Percentiles rank a stretch among this genome's conserved stretches.
phyloP scores from a whole-genome alignment of 1,284 basidiomycete genomes.

The Ganoderma boninense region DNA sequence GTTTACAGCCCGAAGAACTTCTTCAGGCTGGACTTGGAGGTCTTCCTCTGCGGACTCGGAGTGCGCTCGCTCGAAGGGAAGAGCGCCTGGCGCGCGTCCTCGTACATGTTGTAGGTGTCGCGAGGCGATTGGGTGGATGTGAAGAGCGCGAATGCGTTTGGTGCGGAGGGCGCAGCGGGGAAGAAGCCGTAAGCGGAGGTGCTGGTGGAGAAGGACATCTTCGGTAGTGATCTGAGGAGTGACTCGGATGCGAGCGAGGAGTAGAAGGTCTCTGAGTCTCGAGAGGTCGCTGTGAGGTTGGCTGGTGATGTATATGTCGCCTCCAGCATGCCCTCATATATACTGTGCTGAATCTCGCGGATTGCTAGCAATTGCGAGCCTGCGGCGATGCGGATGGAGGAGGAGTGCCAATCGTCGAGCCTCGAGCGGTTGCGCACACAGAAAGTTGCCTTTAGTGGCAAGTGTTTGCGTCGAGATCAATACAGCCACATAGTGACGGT shows the following conservation, averaged over 20 bases:
- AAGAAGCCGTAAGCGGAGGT: background rate
- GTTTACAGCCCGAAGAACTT: conserved; percentile 35
- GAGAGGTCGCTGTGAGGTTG: no score
- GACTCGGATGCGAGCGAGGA: background rate
- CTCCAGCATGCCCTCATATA: no score
- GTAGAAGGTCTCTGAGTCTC: background rate
- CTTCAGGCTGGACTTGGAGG: conserved; percentile 33
- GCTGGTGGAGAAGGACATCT: background rate
- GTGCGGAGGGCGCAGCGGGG: conserved; percentile 28
- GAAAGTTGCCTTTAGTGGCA: background rate
- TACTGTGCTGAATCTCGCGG: background rate
- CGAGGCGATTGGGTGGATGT: conserved; percentile 35
- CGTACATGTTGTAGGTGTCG: conserved; percentile 17
- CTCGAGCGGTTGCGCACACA: background rate
- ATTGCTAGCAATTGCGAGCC: background rate
- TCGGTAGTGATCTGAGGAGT: background rate
- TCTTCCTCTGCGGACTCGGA: conserved; percentile 26
- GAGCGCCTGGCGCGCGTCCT: conserved; percentile 25
- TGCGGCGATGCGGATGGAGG: background rate
- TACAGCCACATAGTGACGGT: background rate
- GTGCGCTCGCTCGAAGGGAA: conserved; percentile 24
- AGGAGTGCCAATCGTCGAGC: background rate
- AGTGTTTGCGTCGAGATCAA: background rate
- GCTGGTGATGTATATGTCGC: no score
- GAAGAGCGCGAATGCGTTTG: conserved; percentile 36